A percentile compares a stretch with the other conserved stretches of the same genome.
Conservation (phyloP, 2,329 filamentous ascomycete species). For the Aspergillus fructus region DNA sequence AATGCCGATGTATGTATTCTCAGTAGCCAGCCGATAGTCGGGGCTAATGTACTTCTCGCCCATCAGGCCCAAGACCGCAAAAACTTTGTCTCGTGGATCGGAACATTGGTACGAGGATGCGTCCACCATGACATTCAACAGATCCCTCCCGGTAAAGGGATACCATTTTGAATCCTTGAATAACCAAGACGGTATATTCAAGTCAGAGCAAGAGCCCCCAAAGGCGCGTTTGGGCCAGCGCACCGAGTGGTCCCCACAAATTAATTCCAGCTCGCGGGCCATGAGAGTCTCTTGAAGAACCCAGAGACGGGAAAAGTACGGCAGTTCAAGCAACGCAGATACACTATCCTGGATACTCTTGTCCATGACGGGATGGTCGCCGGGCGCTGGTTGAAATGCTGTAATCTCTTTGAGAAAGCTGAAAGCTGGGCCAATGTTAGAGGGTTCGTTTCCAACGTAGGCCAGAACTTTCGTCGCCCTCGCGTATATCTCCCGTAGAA, state of each 20-base stretch:
- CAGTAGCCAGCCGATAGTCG: neutral
- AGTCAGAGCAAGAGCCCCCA: neutral
- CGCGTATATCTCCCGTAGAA: neutral
- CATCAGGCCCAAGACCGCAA: neutral
- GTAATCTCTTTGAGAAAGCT: neutral
- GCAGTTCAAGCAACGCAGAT: neutral
- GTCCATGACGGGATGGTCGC: neutral
- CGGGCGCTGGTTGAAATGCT: neutral
- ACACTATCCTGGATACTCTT: neutral
- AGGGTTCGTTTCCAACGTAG: neutral
- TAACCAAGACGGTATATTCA: constrained; percentile 1
- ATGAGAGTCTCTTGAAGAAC: neutral
- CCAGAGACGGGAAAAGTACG: constrained; percentile 1
- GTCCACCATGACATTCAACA: neutral
- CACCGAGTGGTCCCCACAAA: neutral
- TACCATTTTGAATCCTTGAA: neutral
- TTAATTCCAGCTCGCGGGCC: neutral
- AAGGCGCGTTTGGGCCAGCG: neutral
- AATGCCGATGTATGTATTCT: neutral
- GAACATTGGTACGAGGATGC: neutral
- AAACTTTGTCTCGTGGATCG: constrained; percentile 7
- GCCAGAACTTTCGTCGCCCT: constrained; percentile 3
- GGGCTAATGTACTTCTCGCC: neutral
- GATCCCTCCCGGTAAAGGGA: neutral
- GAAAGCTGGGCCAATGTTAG: neutral